Conservation (phyloP, 352 stramenopile genomes). For the Phytophthora ohioensis region DNA sequence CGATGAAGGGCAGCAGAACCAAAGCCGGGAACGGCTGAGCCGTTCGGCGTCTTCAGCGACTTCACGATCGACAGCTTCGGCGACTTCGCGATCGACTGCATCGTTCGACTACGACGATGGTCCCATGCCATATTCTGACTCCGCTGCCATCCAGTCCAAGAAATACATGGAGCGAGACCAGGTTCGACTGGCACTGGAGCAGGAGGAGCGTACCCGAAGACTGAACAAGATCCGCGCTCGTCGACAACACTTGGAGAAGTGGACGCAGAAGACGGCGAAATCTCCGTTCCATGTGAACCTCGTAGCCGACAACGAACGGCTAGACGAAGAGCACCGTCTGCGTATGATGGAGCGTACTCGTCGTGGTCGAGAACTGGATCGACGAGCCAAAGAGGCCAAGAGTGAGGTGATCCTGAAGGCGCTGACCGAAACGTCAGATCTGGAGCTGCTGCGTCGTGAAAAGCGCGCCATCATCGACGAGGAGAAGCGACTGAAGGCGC, state of each 20-base stretch:
- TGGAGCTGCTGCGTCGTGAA: slow-evolving; percentile 92
- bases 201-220: slow-evolving; percentile 62
- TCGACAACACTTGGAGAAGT: slow-evolving; percentile 76
- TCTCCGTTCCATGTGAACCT: slow-evolving; percentile 94
- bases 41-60: slow-evolving; percentile 33
- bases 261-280: slow-evolving; percentile 91
- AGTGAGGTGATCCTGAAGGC: slow-evolving; percentile 95
- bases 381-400: slow-evolving; percentile 87
- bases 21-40: slow-evolving; percentile 19
- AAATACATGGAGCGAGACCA: slow-evolving; percentile 81
- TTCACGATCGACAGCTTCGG: slow-evolving; percentile 34
- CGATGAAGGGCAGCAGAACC: slow-evolving; percentile 11
- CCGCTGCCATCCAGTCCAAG: slow-evolving; percentile 82
- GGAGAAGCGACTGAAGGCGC: slow-evolving; percentile 93
- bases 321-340: slow-evolving; percentile 92
- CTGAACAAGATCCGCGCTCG: slow-evolving; percentile 72
- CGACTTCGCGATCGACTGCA: slow-evolving; percentile 24
- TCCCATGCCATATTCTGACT: slow-evolving; percentile 57
- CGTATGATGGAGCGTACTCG: slow-evolving; percentile 78
- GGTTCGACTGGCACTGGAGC: slow-evolving; percentile 64
- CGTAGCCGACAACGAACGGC: slow-evolving; percentile 94
- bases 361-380: slow-evolving; percentile 70
- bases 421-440: slow-evolving; percentile 88
- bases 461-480: slow-evolving; percentile 96
- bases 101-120: slow-evolving; percentile 46